These are phyloP conservation scores for Lepidium africanum DNA, from an alignment of 345 rosid genomes.

Conservation along the genomic window DNA sequence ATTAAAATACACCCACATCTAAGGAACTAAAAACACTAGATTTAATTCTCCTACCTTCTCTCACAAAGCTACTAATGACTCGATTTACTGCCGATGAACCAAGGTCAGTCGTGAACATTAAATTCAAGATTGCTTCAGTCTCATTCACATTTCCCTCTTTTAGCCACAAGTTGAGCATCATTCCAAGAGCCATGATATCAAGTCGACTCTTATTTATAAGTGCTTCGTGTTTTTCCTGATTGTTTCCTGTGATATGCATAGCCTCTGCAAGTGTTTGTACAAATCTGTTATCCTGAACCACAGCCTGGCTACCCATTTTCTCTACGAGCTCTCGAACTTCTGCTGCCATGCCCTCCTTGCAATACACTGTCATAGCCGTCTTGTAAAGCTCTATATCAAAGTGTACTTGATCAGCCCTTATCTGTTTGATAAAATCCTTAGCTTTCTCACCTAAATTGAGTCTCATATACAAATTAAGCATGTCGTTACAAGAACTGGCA, in stretches of 20 bases:
- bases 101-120: constrained; percentile 42
- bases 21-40: not conserved
- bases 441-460: constrained; percentile 51
- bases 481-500: constrained; percentile 68
- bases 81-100: constrained; percentile 46
- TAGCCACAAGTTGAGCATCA: constrained; percentile 46
- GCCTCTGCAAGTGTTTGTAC: constrained; percentile 45
- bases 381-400: constrained; percentile 54
- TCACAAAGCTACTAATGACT: constrained; percentile 40
- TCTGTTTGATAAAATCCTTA: constrained; percentile 46
- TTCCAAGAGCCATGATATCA: constrained; percentile 48
- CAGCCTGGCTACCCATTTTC: constrained; percentile 38
- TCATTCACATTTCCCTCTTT: constrained; percentile 27
- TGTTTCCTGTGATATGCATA: constrained; percentile 24
- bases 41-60: constrained; percentile 40
- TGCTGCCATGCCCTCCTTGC: constrained; percentile 55
- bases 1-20: not conserved
- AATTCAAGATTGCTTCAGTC: constrained; percentile 38
- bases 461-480: constrained; percentile 55
- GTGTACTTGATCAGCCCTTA: constrained; percentile 40
- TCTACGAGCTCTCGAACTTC: constrained; percentile 42
- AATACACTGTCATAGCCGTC: constrained; percentile 46
- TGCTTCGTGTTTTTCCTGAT: constrained; percentile 19
- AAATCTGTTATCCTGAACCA: constrained; percentile 39
- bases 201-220: constrained; percentile 24